These are phyloP conservation scores for Peronospora destructor DNA, from an alignment of 352 stramenopile genomes.

Conservation along the genomic window DNA sequence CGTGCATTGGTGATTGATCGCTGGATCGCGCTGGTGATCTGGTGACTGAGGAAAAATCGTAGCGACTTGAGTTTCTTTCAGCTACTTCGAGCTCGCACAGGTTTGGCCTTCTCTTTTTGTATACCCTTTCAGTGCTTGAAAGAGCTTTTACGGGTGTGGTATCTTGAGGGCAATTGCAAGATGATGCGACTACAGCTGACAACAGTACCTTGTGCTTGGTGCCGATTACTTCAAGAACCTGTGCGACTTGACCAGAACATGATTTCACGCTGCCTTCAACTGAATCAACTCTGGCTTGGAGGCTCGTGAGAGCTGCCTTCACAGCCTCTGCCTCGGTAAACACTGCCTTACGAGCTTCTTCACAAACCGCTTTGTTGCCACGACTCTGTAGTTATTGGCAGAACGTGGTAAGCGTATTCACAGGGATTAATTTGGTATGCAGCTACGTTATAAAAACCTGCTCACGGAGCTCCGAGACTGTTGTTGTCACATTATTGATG, in stretches of 20 bases:
- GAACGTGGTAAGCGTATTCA: conserved; percentile 11
- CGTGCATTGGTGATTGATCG: conserved; percentile 6
- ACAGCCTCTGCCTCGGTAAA: conserved; percentile 11
- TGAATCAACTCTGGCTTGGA: conserved; percentile 17
- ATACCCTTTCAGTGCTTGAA: background rate
- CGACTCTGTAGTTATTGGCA: conserved; percentile 10
- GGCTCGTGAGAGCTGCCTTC: conserved; percentile 15
- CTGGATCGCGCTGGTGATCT: background rate
- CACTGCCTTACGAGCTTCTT: conserved; percentile 13
- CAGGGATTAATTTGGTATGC: background rate
- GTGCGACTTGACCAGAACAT: conserved; percentile 16
- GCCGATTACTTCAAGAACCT: conserved; percentile 8
- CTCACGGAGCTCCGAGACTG: conserved; percentile 22
- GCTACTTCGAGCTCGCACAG: background rate
- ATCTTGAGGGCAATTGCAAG: conserved; percentile 18
- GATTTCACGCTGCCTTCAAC: conserved; percentile 23
- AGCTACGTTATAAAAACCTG: conserved; percentile 21
- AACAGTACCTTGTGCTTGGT: conserved; percentile 21
- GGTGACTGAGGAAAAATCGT: background rate
- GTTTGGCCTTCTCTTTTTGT: conserved; percentile 19
- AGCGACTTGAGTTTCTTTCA: conserved; percentile 1
- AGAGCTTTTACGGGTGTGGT: background rate
- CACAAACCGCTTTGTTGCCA: conserved; percentile 7
- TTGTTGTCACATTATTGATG: conserved; percentile 15
- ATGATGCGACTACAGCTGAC: conserved; percentile 15